Conservation (phyloP, 371 early-diverging fungal species). For the Apophysomyces ossiformis region DNA sequence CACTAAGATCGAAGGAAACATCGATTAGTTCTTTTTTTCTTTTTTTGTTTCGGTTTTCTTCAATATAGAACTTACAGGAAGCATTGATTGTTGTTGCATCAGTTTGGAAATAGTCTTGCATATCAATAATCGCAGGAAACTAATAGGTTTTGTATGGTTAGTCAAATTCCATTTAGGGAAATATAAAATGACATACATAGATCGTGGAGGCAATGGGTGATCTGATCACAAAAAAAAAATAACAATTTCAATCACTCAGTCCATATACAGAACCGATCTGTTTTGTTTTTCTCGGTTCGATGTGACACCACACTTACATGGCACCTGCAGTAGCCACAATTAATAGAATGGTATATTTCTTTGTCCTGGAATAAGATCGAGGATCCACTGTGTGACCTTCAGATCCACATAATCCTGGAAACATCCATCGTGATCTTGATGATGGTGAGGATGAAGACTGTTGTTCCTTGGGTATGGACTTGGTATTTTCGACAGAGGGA, state of each 20-base stretch:
- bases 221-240: background rate
- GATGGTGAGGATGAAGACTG: too few species aligned
- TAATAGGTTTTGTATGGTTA: background rate
- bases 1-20: conserved; percentile 11
- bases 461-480: background rate
- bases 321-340: conserved; percentile 30
- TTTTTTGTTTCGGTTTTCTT: background rate
- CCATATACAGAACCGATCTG: too few species aligned
- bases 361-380: conserved; percentile 14
- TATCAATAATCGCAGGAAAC: conserved; percentile 29
- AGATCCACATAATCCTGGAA: background rate
- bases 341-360: conserved; percentile 21
- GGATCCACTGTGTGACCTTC: conserved; percentile 19
- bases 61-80: conserved; percentile 21
- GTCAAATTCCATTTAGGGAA: background rate
- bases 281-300: too few species aligned
- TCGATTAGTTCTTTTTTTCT: background rate
- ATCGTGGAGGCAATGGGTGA: conserved; percentile 33
- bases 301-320: conserved; percentile 18
- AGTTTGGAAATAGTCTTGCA: conserved; percentile 29
- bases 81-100: conserved; percentile 33
- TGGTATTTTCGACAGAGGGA: background rate
- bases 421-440: background rate
- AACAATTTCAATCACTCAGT: too few species aligned
- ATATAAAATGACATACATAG: conserved; percentile 24